Evolutionary conservation across 73 alveolate genomes (phyloP).

Genomic region (Paramecium primaurelia): DNA sequence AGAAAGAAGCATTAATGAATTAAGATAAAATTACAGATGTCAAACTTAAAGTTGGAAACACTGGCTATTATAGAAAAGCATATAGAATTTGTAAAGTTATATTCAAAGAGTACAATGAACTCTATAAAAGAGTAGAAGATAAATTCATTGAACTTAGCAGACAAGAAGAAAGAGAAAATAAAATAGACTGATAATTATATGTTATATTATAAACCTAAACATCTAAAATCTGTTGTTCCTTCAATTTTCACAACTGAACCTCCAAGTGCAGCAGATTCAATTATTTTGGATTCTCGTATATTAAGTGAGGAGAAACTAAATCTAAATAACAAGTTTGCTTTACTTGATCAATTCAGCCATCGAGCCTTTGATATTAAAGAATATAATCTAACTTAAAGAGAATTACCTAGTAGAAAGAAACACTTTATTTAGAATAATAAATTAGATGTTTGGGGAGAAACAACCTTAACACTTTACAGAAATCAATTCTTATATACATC

Average conservation of each 20-base stretch:
- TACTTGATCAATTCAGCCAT: slow-evolving; percentile 9
- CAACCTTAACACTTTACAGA: background rate
- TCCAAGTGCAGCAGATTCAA: background rate
- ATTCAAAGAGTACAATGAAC: background rate
- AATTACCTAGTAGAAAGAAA: background rate
- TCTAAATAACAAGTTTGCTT: background rate
- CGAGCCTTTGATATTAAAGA: background rate
- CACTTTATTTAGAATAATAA: background rate
- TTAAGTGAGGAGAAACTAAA: background rate
- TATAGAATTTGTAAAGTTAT: background rate
- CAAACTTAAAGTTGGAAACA: background rate
- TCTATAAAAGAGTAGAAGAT: background rate
- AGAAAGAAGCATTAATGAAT: background rate
- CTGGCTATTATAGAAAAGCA: slow-evolving; percentile 9
- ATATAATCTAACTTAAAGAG: background rate
- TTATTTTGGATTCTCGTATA: background rate
- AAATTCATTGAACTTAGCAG: slow-evolving; percentile 20
- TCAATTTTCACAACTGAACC: background rate
- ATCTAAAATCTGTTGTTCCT: background rate
- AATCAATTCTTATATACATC: background rate
- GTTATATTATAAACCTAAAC: slow-evolving; percentile 9
- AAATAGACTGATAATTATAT: background rate
- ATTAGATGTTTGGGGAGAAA: slow-evolving; percentile 10
- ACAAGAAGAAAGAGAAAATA: slow-evolving; percentile 32
- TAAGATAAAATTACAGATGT: background rate